Percentiles rank a stretch among this genome's conserved stretches.
Conservation (phyloP, 2,329 filamentous ascomycete species). For the Neospermospora avenae region DNA sequence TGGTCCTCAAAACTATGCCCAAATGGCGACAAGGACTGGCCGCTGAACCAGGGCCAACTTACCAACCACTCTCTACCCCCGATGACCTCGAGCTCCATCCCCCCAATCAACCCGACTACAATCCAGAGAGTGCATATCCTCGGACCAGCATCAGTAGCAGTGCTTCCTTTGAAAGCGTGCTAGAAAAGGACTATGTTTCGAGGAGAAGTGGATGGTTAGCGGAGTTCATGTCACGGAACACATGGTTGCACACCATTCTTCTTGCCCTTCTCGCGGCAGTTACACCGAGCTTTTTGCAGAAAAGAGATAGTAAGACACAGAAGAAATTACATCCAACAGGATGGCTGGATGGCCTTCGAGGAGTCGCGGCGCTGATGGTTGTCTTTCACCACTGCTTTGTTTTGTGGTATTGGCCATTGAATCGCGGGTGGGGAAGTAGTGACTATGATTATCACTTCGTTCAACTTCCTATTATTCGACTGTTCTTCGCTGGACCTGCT, state of each 20-base stretch:
- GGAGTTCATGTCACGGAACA: neutral
- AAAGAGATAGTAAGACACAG: neutral
- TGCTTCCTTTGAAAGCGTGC: neutral
- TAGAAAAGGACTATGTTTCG: neutral
- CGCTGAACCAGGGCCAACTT: neutral
- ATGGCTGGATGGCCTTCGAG: constrained; percentile 46
- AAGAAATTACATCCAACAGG: constrained; percentile 1
- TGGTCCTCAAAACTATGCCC: neutral
- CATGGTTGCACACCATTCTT: neutral
- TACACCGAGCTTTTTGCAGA: neutral
- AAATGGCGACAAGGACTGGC: constrained; percentile 2
- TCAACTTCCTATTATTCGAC: constrained; percentile 13
- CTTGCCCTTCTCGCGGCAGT: neutral
- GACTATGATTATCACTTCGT: constrained; percentile 6
- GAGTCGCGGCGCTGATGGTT: constrained; percentile 44
- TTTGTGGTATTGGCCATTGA: constrained; percentile 7
- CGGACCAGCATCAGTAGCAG: neutral
- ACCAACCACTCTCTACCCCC: neutral
- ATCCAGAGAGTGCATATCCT: neutral
- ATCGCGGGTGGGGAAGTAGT: constrained; percentile 6
- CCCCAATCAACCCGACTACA: neutral
- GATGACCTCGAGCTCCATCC: constrained; percentile 1
- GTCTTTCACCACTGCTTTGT: constrained; percentile 28
- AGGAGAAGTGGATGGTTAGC: neutral
- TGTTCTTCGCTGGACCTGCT: constrained; percentile 34